phyloP scores from a whole-genome alignment of 495 filamentous ascomycete genomes.

The Trichoderma erinaceum region DNA sequence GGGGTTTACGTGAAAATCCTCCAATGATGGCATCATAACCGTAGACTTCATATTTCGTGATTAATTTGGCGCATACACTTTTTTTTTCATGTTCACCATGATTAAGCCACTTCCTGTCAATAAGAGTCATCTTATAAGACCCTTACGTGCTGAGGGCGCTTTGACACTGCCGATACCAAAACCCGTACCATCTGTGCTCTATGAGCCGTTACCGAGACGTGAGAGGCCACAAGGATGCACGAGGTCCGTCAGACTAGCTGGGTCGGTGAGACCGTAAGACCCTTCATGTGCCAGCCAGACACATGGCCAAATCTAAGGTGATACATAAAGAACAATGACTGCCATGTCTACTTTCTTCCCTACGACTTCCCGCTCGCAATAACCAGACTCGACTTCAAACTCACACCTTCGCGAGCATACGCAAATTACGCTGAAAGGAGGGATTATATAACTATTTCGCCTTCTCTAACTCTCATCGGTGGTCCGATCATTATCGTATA shows the following conservation, averaged over 20 bases:
- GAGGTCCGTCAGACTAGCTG: background rate
- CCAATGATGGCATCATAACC: background rate
- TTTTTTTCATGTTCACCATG: background rate
- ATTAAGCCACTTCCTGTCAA: too few species aligned
- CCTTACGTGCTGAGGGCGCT: too few species aligned
- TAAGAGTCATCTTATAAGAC: too few species aligned
- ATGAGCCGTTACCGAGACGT: background rate
- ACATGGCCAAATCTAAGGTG: background rate
- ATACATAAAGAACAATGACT: background rate
- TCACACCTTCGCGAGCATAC: too few species aligned
- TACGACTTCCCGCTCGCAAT: too few species aligned
- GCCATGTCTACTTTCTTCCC: background rate
- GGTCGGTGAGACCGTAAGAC: background rate
- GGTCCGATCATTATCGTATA: too few species aligned
- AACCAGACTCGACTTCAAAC: too few species aligned
- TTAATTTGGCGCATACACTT: background rate
- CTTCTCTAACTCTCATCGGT: too few species aligned
- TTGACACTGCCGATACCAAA: too few species aligned
- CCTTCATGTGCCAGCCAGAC: conserved; percentile 8
- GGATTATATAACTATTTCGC: too few species aligned
- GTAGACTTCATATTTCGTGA: background rate
- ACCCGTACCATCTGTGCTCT: too few species aligned
- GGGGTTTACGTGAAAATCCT: background rate
- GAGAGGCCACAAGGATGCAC: background rate
- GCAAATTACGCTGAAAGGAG: too few species aligned